Evolutionary conservation across 352 stramenopile species (phyloP), one percentile per base, ranked within the genome.

Genomic region (Pythium rhizo-oryzae): DNA sequence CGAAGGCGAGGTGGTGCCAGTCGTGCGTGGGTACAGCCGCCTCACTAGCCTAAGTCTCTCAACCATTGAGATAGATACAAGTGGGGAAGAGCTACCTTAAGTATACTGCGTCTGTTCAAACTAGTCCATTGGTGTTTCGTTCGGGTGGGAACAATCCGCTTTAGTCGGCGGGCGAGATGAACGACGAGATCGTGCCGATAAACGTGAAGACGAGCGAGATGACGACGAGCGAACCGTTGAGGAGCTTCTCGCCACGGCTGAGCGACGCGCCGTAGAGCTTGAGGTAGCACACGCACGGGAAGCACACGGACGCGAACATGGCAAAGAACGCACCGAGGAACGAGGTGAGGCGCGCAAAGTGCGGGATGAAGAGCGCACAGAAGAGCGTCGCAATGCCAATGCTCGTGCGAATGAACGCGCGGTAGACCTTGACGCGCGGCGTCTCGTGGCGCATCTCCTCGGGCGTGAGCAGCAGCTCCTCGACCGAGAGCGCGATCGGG

Each of bases 241-340:
- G 67, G 35, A 52, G 59, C 25, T 87, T 79, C 66, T 92, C 81
- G 49, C 72, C 72, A 35, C 70, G 71, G 28, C 78, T 78, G 21
- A 93, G 65, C 39, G 66, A 62, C 50, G 79, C 65, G 28, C 63
- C 71, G 66, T 93, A 96, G n/a, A 96, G 79, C 70, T 93, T 92
- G 65, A 95, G 67, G 80, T 94, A 96, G 75, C 84, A 94, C 7
- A 92, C 63, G 65, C 86, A 94, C 47, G 89, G 89, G 51, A 96
- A 80, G 67, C 92, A 91, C n/a, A 94, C 76, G 7, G 81, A 91
- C 30, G 89, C 85, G 24, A 94, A 73, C 82, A 93, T 93, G 50
- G 87, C 84, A 62, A 93, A 96, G 65, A 96, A 94, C 23, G 89
- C 83, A 18, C 89, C 89, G 19, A 96, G 69, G 63, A 96, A 95